A percentile compares a stretch with the other conserved stretches of the same genome.
Evolutionary conservation across 202 grass and related monocot genomes (phyloP).

Genomic region (Schoenoplectus tabernaemontani): DNA sequence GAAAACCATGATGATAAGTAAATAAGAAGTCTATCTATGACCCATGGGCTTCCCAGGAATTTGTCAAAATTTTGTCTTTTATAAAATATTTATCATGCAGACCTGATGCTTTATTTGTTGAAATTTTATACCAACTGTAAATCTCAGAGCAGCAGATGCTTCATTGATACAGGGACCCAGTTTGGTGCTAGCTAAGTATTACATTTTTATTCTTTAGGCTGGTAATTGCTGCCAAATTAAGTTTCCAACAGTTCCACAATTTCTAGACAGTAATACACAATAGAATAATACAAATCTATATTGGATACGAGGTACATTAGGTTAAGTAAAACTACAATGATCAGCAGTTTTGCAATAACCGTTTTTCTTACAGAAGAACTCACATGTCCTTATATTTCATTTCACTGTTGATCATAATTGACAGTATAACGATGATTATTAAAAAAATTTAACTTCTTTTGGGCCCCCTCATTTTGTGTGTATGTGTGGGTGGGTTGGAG

Average conservation of each 20-base stretch:
- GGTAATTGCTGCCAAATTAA: background rate
- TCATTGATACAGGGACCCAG: background rate
- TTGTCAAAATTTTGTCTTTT: background rate
- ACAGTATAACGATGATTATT: background rate
- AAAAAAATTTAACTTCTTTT: background rate
- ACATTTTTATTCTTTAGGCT: background rate
- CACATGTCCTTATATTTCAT: background rate
- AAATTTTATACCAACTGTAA: background rate
- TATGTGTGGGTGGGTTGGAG: background rate
- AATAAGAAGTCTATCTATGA: background rate
- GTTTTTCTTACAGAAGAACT: background rate
- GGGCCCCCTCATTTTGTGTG: background rate
- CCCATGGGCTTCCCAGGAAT: background rate
- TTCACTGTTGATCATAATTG: background rate
- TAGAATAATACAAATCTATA: background rate
- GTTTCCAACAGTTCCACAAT: background rate
- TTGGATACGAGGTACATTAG: background rate
- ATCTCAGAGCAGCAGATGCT: background rate
- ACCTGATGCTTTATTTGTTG: background rate
- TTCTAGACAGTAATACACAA: background rate
- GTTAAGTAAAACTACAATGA: background rate
- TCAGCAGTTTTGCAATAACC: background rate
- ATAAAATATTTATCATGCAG: background rate
- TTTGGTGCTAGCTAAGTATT: background rate
- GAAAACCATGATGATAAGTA: constrained; percentile 11